These are phyloP conservation scores for Gonapodya prolifera DNA, from an alignment of 192 early-diverging fungal species.

Conservation along the genomic window DNA sequence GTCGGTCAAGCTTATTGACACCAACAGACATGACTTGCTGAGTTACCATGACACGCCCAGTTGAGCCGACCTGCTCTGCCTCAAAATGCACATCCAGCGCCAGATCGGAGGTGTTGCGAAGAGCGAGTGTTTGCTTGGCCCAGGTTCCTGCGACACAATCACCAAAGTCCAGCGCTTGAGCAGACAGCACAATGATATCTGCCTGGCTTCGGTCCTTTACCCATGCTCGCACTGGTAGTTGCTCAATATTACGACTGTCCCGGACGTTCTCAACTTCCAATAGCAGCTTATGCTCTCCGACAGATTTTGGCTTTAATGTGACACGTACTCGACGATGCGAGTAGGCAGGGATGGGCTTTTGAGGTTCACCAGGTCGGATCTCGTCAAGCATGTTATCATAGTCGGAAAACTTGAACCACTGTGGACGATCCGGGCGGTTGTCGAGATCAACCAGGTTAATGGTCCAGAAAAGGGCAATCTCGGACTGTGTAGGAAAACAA, in stretches of 20 bases:
- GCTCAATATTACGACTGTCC: slow-evolving; percentile 66
- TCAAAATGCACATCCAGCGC: slow-evolving; percentile 63
- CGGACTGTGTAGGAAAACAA: not conserved
- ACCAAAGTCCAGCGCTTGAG: slow-evolving; percentile 68
- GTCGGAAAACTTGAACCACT: slow-evolving; percentile 62
- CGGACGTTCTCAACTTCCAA: slow-evolving; percentile 83
- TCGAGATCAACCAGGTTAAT: slow-evolving; percentile 58
- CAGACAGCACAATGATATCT: not conserved
- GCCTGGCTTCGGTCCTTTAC: not conserved
- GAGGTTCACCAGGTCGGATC: slow-evolving; percentile 20
- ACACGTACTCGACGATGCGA: slow-evolving; percentile 58
- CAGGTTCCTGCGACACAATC: slow-evolving; percentile 86
- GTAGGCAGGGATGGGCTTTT: slow-evolving; percentile 56
- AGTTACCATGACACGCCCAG: not conserved
- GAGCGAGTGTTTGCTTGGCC: slow-evolving; percentile 60
- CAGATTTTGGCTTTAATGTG: slow-evolving; percentile 71
- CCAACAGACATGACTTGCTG: not conserved
- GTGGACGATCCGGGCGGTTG: slow-evolving; percentile 27
- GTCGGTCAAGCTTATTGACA: not conserved
- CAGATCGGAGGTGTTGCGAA: slow-evolving; percentile 67
- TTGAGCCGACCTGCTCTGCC: not conserved
- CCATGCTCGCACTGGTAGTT: slow-evolving; percentile 63
- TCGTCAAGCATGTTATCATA: slow-evolving; percentile 43
- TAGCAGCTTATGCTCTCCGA: slow-evolving; percentile 85
- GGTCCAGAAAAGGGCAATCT: slow-evolving; percentile 9